A percentile compares a stretch with the other conserved stretches of the same genome.
Conservation (phyloP, 2,329 filamentous ascomycete species). For the Trichoderma atrobrunneum region DNA sequence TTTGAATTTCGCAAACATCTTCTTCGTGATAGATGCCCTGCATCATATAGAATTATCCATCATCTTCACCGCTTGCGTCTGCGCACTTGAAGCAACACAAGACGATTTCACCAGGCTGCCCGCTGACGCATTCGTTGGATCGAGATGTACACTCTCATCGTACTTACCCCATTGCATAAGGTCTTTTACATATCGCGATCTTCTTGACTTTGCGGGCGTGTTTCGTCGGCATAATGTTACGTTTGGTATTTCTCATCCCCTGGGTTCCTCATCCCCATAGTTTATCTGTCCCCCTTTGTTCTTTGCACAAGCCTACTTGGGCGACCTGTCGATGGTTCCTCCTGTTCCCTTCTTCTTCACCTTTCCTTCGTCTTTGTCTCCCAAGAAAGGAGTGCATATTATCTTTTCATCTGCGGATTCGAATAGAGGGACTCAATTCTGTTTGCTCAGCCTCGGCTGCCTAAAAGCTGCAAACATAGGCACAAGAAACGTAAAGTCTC, state of each 20-base stretch:
- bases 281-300: not conserved
- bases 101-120: not conserved
- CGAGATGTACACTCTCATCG: not conserved
- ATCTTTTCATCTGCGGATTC: not conserved
- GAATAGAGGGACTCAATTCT: not conserved
- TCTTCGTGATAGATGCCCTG: not conserved
- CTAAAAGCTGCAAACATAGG: not conserved
- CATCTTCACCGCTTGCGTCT: not conserved
- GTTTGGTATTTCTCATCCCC: not conserved
- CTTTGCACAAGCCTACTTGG: not conserved
- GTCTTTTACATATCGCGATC: no score
- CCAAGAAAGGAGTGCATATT: not conserved
- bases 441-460: not conserved
- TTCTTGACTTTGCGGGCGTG: not conserved
- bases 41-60: not conserved
- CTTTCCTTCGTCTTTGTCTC: not conserved
- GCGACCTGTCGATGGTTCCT: not conserved
- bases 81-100: not conserved
- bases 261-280: not conserved
- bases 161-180: not conserved
- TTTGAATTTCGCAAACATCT: not conserved
- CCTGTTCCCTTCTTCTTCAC: not conserved
- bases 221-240: not conserved
- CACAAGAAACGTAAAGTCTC: not conserved
- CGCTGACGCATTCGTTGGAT: not conserved